Evolutionary conservation across 2,329 filamentous ascomycete species (phyloP).

Genomic region (Aspergillus sp.): DNA sequence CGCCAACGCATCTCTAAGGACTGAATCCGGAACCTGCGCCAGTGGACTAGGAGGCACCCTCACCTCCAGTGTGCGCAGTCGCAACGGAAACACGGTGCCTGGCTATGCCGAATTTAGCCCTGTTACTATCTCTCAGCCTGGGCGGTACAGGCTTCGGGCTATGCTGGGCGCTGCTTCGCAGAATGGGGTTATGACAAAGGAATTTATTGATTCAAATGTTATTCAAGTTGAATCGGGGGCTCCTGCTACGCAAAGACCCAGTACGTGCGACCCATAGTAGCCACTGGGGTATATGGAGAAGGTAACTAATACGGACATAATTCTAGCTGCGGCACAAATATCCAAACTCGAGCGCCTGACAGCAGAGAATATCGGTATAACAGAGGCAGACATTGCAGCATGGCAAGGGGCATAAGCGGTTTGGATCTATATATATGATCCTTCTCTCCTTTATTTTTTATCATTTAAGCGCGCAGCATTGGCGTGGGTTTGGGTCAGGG

Average conservation of each 20-base stretch:
- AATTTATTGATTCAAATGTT: slow-evolving; percentile 21
- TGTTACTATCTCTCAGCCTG: slow-evolving; percentile 24
- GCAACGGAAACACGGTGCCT: slow-evolving; percentile 19
- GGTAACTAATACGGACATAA: slow-evolving; percentile 8
- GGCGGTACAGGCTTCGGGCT: slow-evolving; percentile 23
- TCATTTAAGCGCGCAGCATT: not conserved
- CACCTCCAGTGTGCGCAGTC: slow-evolving; percentile 26
- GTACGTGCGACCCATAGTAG: slow-evolving; percentile 13
- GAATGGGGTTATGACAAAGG: slow-evolving; percentile 22
- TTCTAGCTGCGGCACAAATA: slow-evolving; percentile 18
- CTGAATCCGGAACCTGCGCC: slow-evolving; percentile 16
- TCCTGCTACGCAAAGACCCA: slow-evolving; percentile 18
- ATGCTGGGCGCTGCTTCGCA: slow-evolving; percentile 23
- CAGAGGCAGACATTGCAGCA: slow-evolving; percentile 21
- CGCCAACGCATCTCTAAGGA: slow-evolving; percentile 19
- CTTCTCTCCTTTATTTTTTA: not conserved
- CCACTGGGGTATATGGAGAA: too few species aligned
- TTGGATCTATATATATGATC: not conserved
- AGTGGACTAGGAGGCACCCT: slow-evolving; percentile 19
- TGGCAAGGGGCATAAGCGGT: slow-evolving; percentile 14
- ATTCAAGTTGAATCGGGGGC: slow-evolving; percentile 23
- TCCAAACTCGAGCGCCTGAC: slow-evolving; percentile 18
- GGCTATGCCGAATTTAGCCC: slow-evolving; percentile 23
- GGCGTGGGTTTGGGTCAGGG: not conserved
- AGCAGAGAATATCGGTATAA: slow-evolving; percentile 25